phyloP scores from a whole-genome alignment of 768 basidiomycete genomes.

The Daedaleopsis nitida region DNA sequence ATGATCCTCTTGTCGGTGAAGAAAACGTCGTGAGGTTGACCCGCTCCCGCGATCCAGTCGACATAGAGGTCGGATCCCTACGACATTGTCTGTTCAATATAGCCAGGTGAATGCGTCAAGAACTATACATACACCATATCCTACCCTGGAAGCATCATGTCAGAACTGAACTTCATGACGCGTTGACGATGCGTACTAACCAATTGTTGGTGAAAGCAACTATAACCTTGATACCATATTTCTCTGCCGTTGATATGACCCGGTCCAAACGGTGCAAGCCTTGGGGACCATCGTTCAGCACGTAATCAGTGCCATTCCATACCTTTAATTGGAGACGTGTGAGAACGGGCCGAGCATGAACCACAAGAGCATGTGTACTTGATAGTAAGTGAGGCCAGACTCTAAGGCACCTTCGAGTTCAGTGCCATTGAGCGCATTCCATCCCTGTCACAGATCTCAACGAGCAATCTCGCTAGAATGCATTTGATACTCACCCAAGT shows the following conservation, averaged over 20 bases:
- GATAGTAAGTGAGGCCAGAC: slow-evolving; percentile 52
- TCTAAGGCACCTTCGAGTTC: slow-evolving; percentile 46
- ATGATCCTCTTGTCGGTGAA: slow-evolving; percentile 32
- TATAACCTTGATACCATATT: slow-evolving; percentile 53
- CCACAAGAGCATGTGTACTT: slow-evolving; percentile 26
- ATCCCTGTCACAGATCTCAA: slow-evolving; percentile 34
- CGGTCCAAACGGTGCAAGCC: slow-evolving; percentile 56
- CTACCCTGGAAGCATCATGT: slow-evolving; percentile 41
- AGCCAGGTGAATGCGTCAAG: background rate
- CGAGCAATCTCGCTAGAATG: background rate
- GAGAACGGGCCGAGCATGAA: background rate
- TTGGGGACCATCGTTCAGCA: slow-evolving; percentile 53
- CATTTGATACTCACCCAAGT: slow-evolving; percentile 45
- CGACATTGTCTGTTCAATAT: background rate
- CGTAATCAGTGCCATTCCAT: slow-evolving; percentile 54
- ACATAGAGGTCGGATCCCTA: slow-evolving; percentile 40
- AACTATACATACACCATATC: slow-evolving; percentile 48
- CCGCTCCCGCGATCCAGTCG: slow-evolving; percentile 29
- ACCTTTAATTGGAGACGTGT: slow-evolving; percentile 38
- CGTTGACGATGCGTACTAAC: slow-evolving; percentile 28
- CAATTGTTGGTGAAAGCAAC: slow-evolving; percentile 60
- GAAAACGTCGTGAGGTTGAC: slow-evolving; percentile 33
- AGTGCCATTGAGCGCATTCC: slow-evolving; percentile 40
- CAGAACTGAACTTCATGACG: too few species aligned
- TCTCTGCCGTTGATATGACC: slow-evolving; percentile 49